These are phyloP conservation scores for Digitaria exilis DNA, from an alignment of 202 grass and related monocot species.

Conservation along the genomic window DNA sequence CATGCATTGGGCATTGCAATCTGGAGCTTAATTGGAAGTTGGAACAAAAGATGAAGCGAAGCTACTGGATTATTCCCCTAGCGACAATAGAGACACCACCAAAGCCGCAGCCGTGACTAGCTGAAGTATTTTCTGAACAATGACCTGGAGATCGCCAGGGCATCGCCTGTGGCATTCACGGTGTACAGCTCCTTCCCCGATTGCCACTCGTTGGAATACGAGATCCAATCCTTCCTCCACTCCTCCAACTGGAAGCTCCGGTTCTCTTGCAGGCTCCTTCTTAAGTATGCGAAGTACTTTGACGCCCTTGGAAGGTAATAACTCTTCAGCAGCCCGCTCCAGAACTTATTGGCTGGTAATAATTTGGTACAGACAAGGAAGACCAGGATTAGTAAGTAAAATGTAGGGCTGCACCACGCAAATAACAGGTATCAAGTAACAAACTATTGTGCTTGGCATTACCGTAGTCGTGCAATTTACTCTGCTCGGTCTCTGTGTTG, in stretches of 20 bases:
- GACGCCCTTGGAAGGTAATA: conserved; percentile 95
- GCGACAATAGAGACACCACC: background rate
- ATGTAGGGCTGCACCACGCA: background rate
- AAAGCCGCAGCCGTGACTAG: conserved; percentile 31
- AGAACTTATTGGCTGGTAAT: conserved; percentile 84
- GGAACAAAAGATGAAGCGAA: background rate
- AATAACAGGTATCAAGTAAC: conserved; percentile 5
- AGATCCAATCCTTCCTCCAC: conserved; percentile 88
- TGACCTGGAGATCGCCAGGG: conserved; percentile 68
- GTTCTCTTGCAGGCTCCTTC: conserved; percentile 67
- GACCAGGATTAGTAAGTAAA: conserved; percentile 29
- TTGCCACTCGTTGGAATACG: conserved; percentile 86
- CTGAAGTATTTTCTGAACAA: conserved; percentile 73
- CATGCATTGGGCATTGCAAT: too few species aligned
- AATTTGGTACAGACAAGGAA: background rate
- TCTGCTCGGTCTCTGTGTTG: conserved; percentile 79
- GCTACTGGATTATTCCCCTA: background rate
- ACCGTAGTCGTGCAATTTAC: conserved; percentile 94
- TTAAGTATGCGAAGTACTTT: conserved; percentile 69
- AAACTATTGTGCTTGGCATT: conserved; percentile 20
- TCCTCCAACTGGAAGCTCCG: conserved; percentile 70
- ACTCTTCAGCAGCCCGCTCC: conserved; percentile 85
- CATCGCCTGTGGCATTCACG: conserved; percentile 59
- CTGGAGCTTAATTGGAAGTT: too few species aligned
- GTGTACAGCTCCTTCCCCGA: conserved; percentile 55